Conservation (phyloP, 2,329 filamentous ascomycete genomes). For the Pseudocercospora ulei region DNA sequence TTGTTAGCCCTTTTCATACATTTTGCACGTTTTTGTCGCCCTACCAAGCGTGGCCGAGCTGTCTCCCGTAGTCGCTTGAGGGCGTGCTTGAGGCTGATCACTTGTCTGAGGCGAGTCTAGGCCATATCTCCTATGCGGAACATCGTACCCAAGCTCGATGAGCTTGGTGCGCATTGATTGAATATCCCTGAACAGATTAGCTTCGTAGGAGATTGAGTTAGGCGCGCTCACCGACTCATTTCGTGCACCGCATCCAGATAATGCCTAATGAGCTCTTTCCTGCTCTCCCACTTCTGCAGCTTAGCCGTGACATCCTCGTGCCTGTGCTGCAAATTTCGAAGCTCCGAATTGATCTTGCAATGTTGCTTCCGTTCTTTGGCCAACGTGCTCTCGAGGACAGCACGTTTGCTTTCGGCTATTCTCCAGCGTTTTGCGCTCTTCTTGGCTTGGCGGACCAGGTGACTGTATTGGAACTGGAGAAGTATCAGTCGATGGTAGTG, state of each 20-base stretch:
- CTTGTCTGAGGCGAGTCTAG: conserved; percentile 13
- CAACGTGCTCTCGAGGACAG: conserved; percentile 21
- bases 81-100: conserved; percentile 1
- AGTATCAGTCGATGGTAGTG: conserved; percentile 8
- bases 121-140: conserved; percentile 25
- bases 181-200: conserved; percentile 27
- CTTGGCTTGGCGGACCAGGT: conserved; percentile 32
- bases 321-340: conserved; percentile 20
- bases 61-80: conserved; percentile 2
- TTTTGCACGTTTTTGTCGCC: background rate
- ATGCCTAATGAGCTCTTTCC: conserved; percentile 32
- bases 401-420: conserved; percentile 20
- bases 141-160: conserved; percentile 27
- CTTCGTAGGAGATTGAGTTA: background rate
- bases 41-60: conserved; percentile 20
- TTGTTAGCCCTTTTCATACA: conserved; percentile 1
- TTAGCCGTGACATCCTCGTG: conserved; percentile 26
- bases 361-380: conserved; percentile 26
- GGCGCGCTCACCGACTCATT: conserved; percentile 28
- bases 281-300: conserved; percentile 31
- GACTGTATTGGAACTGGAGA: conserved; percentile 42
- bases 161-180: conserved; percentile 27
- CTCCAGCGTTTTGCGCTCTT: conserved; percentile 24
- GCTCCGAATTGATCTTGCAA: conserved; percentile 14
- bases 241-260: conserved; percentile 34